phyloP scores from a whole-genome alignment of 768 basidiomycete genomes.

The Rhizopogon vinicolor region DNA sequence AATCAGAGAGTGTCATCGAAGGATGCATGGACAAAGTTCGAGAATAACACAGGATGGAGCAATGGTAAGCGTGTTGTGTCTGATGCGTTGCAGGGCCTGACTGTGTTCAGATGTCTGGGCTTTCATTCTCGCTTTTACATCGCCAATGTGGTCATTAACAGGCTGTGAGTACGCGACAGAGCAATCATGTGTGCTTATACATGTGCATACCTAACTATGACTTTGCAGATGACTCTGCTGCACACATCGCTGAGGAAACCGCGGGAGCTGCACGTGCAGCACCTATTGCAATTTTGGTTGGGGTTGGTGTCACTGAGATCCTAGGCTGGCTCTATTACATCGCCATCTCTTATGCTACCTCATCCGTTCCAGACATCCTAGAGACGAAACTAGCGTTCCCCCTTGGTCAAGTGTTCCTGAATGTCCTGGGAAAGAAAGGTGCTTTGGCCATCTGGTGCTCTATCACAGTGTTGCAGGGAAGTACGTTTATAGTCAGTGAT shows the following conservation, averaged over 20 bases:
- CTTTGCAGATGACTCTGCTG: constrained; percentile 40
- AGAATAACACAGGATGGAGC: constrained; percentile 21
- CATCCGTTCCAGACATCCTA: constrained; percentile 31
- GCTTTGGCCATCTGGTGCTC: constrained; percentile 41
- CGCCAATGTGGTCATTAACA: constrained; percentile 21
- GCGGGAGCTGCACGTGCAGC: constrained; percentile 38
- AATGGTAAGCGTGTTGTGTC: constrained; percentile 6
- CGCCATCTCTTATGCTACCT: constrained; percentile 38
- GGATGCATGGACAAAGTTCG: constrained; percentile 19
- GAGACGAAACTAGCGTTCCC: constrained; percentile 30
- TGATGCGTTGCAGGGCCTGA: neutral
- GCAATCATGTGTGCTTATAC: neutral
- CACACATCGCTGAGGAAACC: constrained; percentile 42
- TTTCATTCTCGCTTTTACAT: constrained; percentile 21
- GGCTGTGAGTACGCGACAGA: constrained; percentile 11
- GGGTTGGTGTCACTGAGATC: constrained; percentile 33
- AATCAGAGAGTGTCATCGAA: constrained; percentile 10
- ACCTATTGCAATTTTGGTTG: constrained; percentile 41
- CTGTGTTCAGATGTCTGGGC: constrained; percentile 14
- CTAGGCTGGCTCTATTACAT: constrained; percentile 41
- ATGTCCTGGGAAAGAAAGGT: constrained; percentile 35
- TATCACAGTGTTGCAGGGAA: constrained; percentile 39
- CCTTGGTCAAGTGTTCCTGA: constrained; percentile 37
- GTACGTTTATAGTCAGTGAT: neutral
- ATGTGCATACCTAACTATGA: neutral